Conservation (phyloP, 2,329 filamentous ascomycete species). For the Pestalotiopsis sp. region DNA sequence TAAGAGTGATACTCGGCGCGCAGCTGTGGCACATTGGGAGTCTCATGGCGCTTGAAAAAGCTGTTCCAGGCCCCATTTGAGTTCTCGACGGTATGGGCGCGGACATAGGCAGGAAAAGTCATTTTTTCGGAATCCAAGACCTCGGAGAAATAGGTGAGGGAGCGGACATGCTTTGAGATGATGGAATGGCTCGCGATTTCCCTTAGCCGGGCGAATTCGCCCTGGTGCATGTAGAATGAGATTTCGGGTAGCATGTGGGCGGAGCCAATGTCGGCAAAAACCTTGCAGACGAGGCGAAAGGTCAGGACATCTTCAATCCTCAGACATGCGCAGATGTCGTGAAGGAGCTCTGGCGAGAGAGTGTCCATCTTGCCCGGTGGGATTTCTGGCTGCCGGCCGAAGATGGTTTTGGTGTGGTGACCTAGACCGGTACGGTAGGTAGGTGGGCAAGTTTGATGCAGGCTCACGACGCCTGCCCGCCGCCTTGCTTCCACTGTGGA, state of each 20-base stretch:
- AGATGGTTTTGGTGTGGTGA: no score
- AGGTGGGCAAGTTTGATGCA: no score
- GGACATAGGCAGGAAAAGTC: background rate
- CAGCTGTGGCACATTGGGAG: background rate
- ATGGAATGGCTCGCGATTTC: conserved; percentile 17
- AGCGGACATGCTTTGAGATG: conserved; percentile 26
- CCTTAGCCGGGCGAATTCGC: conserved; percentile 24
- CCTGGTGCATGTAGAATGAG: conserved; percentile 26
- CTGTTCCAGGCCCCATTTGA: conserved; percentile 3
- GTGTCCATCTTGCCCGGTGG: background rate
- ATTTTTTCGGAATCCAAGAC: conserved; percentile 15
- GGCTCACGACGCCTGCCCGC: no score
- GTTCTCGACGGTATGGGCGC: background rate
- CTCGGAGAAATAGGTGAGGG: conserved; percentile 25
- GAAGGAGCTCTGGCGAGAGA: conserved; percentile 26
- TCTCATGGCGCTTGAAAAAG: conserved; percentile 11
- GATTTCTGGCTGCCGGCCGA: no score
- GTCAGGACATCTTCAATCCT: conserved; percentile 22
- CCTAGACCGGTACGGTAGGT: no score
- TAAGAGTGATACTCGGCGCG: conserved; percentile 22
- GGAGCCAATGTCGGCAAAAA: conserved; percentile 27
- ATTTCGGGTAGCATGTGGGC: conserved; percentile 44
- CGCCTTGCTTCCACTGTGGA: no score
- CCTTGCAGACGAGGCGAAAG: conserved; percentile 26
- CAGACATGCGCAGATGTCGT: conserved; percentile 26